Evolutionary conservation across 768 basidiomycete genomes (phyloP).

Genomic region (Neoboletus magnificus): DNA sequence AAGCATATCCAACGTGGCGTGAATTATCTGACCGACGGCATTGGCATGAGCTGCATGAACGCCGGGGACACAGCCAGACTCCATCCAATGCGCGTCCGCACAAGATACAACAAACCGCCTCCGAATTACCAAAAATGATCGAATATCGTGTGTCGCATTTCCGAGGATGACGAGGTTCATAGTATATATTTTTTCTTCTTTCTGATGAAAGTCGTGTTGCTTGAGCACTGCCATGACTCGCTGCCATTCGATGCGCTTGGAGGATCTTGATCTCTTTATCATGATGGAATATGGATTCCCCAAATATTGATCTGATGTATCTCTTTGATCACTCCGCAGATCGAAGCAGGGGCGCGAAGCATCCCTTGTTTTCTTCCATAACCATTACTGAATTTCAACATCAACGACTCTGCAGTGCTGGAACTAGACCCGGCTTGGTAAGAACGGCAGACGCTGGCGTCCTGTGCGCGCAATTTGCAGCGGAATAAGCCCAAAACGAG

Average conservation of each 20-base stretch:
- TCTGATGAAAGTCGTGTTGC: not conserved
- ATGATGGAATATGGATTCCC: conserved; percentile 1
- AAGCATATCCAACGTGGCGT: not conserved
- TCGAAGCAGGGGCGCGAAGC: conserved; percentile 17
- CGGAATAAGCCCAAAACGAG: not conserved
- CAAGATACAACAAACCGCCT: not conserved
- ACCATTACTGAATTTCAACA: conserved; percentile 24
- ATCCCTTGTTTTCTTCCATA: conserved; percentile 22
- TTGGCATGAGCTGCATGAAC: not conserved
- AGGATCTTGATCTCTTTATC: conserved; percentile 7
- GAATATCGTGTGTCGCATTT: conserved; percentile 15
- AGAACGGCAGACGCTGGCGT: not conserved
- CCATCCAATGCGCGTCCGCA: not conserved
- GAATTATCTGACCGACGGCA: not conserved
- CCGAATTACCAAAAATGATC: conserved; percentile 10
- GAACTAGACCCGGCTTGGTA: not conserved
- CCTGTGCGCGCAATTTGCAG: not conserved
- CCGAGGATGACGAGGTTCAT: conserved; percentile 20
- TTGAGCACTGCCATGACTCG: not conserved
- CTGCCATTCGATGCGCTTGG: not conserved
- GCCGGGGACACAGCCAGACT: not conserved
- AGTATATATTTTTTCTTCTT: not conserved
- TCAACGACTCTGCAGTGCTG: conserved; percentile 4
- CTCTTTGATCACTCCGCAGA: conserved; percentile 24
- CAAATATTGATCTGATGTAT: conserved; percentile 15